phyloP scores from a whole-genome alignment of 306 rosid species.

The Quercus aquifolioides region DNA sequence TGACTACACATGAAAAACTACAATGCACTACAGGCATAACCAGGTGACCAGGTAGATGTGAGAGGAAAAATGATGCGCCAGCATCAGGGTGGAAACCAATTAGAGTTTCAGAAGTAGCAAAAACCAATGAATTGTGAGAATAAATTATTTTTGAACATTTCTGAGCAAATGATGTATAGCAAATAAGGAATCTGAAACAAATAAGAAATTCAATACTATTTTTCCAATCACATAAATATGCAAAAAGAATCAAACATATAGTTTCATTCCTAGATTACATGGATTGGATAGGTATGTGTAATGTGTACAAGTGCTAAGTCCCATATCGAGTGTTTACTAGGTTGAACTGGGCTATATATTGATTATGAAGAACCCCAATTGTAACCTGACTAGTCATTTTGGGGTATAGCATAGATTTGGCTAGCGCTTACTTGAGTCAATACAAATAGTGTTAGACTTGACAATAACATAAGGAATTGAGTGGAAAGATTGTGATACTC shows the following conservation, averaged over 20 bases:
- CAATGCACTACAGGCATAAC: constrained; percentile 40
- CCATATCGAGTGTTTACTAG: too few relatives aligned
- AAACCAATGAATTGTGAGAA: constrained; percentile 50
- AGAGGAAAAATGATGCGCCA: constrained; percentile 88
- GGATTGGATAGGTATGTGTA: too few relatives aligned
- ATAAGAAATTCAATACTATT: neutral
- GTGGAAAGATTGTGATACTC: too few relatives aligned
- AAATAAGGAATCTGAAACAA: neutral
- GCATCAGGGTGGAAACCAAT: constrained; percentile 99
- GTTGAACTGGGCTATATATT: too few relatives aligned
- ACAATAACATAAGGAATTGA: too few relatives aligned
- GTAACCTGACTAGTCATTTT: too few relatives aligned
- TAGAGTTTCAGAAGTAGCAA: constrained; percentile 88
- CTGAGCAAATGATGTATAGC: neutral
- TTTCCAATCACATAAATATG: neutral
- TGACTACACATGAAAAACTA: neutral
- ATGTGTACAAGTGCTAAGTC: too few relatives aligned
- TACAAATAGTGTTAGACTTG: too few relatives aligned
- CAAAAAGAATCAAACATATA: constrained; percentile 14
- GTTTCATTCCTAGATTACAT: neutral
- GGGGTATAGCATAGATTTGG: too few relatives aligned
- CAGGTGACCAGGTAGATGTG: constrained; percentile 82
- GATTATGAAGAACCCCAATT: too few relatives aligned
- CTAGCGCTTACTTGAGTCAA: too few relatives aligned
- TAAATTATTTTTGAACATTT: constrained; percentile 11